These are phyloP conservation scores for Cladosporium sp. DNA, from an alignment of 2,329 filamentous ascomycete species.

Conservation along the genomic window DNA sequence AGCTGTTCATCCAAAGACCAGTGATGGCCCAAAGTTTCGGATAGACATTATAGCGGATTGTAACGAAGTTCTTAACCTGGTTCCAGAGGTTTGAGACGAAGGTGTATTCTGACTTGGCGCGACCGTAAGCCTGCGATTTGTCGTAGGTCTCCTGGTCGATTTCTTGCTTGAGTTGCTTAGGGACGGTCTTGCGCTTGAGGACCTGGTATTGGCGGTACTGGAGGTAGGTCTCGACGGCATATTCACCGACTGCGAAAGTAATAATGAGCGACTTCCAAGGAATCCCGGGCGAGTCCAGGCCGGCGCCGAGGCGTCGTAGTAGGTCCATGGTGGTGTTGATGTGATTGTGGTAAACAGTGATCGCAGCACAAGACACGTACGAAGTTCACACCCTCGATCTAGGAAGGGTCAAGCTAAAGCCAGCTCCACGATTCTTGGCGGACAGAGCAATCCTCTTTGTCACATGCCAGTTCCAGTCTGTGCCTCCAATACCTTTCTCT, in stretches of 20 bases:
- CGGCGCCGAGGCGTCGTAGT: slow-evolving; percentile 68
- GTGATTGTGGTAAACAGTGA: not conserved
- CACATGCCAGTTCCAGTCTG: not conserved
- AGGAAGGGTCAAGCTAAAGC: not conserved
- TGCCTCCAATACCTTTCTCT: not conserved
- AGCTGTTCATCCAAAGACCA: slow-evolving; percentile 70
- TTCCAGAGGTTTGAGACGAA: slow-evolving; percentile 79
- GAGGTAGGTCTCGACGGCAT: slow-evolving; percentile 84
- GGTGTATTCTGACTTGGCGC: slow-evolving; percentile 89
- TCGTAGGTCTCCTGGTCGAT: slow-evolving; percentile 89
- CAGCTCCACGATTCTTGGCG: slow-evolving; percentile 15
- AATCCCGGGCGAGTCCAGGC: slow-evolving; percentile 88
- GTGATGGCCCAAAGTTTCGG: slow-evolving; percentile 87
- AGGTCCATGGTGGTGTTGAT: slow-evolving; percentile 34
- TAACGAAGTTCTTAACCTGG: slow-evolving; percentile 83
- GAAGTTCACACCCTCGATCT: not conserved
- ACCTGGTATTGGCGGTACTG: slow-evolving; percentile 87
- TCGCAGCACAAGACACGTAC: slow-evolving; percentile 15
- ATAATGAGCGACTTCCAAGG: slow-evolving; percentile 97
- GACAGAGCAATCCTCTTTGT: not conserved
- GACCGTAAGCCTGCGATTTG: slow-evolving; percentile 81
- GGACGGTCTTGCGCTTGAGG: slow-evolving; percentile 74
- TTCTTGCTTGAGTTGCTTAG: slow-evolving; percentile 84
- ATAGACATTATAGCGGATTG: slow-evolving; percentile 87
- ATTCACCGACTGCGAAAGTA: slow-evolving; percentile 90